Evolutionary conservation across 2,329 filamentous ascomycete genomes (phyloP).

Genomic region (Diaporthe vaccinii): DNA sequence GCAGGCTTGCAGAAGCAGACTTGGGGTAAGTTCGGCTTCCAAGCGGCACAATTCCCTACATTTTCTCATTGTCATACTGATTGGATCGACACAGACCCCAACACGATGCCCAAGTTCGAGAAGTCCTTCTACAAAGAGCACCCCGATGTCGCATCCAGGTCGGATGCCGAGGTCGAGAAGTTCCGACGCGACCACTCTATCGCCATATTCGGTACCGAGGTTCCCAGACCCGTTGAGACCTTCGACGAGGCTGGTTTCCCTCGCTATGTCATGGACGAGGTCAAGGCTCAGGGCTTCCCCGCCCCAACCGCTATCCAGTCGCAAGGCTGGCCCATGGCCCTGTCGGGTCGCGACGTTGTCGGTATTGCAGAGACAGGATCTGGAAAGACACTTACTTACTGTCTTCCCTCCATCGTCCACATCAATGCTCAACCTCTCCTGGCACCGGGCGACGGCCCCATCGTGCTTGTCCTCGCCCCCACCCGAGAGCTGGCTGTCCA

Average conservation of each 20-base stretch:
- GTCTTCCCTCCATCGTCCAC: conserved; percentile 97
- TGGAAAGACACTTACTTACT: conserved; percentile 99
- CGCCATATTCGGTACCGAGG: conserved; percentile 81
- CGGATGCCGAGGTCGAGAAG: conserved; percentile 83
- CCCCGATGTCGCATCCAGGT: conserved; percentile 80
- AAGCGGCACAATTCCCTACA: conserved; percentile 2
- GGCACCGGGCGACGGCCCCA: conserved; percentile 93
- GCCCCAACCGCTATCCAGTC: conserved; percentile 97
- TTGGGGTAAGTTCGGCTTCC: conserved; percentile 77
- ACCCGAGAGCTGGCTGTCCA: conserved; percentile 98
- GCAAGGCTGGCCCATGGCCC: conserved; percentile 98
- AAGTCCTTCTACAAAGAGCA: conserved; percentile 99
- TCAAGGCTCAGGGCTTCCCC: conserved; percentile 97
- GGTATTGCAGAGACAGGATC: conserved; percentile 99
- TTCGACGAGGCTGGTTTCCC: conserved; percentile 99
- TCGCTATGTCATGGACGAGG: conserved; percentile 96
- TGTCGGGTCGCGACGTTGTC: conserved; percentile 97
- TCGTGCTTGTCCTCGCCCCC: conserved; percentile 94
- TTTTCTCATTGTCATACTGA: conserved; percentile 47
- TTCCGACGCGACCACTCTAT: conserved; percentile 92
- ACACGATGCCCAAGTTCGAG: conserved; percentile 91
- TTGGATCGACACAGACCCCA: conserved; percentile 72
- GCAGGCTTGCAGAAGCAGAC: conserved; percentile 87
- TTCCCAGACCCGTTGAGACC: conserved; percentile 94
- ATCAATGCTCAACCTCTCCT: conserved; percentile 99